A percentile compares a stretch with the other conserved stretches of the same genome.
phyloP scores from a whole-genome alignment of 2,329 filamentous ascomycete species.

The Anisogramma anomala region DNA sequence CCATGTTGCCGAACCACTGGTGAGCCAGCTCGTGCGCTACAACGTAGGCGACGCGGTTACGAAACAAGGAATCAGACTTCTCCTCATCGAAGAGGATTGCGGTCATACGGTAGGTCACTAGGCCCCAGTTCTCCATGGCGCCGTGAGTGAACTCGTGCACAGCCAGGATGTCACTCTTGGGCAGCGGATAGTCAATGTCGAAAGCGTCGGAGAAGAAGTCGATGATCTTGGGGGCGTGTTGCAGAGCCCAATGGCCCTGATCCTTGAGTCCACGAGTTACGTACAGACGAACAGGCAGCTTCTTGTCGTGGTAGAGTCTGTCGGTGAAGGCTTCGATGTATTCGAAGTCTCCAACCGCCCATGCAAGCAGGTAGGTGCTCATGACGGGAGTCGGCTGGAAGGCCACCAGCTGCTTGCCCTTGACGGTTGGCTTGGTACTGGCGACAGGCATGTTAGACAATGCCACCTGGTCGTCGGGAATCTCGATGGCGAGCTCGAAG shows the following conservation, averaged over 20 bases:
- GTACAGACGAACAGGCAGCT: conserved; percentile 87
- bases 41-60: conserved; percentile 90
- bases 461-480: conserved; percentile 77
- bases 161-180: conserved; percentile 81
- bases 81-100: conserved; percentile 93
- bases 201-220: conserved; percentile 97
- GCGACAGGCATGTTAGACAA: conserved; percentile 95
- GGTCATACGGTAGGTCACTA: conserved; percentile 92
- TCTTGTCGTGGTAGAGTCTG: conserved; percentile 82
- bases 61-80: conserved; percentile 79
- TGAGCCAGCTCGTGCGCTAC: conserved; percentile 97
- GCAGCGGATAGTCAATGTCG: conserved; percentile 81
- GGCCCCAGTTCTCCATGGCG: conserved; percentile 93
- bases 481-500: conserved; percentile 86
- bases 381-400: conserved; percentile 82
- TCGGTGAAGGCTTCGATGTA: conserved; percentile 87
- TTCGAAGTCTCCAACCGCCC: conserved; percentile 95
- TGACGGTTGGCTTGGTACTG: conserved; percentile 43
- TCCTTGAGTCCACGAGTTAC: conserved; percentile 90
- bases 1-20: conserved; percentile 96
- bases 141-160: conserved; percentile 85
- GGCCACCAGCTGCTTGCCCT: conserved; percentile 60
- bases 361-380: conserved; percentile 84
- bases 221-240: conserved; percentile 85
- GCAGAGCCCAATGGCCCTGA: conserved; percentile 77